phyloP scores from a whole-genome alignment of 257 asterid species.

The Perilla frutescens region DNA sequence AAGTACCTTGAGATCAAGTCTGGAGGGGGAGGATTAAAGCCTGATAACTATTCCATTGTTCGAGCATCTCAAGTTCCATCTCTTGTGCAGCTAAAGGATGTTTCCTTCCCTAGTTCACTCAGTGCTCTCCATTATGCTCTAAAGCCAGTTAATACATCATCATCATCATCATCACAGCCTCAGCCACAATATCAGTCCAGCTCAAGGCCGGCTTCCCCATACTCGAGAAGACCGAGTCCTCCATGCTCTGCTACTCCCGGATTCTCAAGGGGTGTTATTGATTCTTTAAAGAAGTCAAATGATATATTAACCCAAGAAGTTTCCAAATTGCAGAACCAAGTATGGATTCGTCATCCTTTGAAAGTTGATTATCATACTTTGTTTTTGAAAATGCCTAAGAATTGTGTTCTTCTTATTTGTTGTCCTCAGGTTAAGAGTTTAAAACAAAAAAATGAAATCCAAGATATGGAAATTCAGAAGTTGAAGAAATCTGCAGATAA shows the following conservation, averaged over 20 bases:
- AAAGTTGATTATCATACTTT: constrained; percentile 14
- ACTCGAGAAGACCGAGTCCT: constrained; percentile 90
- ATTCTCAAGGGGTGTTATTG: constrained; percentile 81
- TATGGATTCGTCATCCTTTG: constrained; percentile 34
- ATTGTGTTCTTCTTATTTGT: neutral
- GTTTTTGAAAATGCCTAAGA: neutral
- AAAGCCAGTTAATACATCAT: constrained; percentile 61
- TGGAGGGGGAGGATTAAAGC: constrained; percentile 45
- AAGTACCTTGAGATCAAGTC: constrained; percentile 86
- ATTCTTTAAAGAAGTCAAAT: constrained; percentile 78
- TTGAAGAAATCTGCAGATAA: constrained; percentile 57
- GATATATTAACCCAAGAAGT: constrained; percentile 79
- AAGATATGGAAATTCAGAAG: constrained; percentile 70
- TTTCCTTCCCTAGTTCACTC: constrained; percentile 91
- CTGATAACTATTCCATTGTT: constrained; percentile 59
- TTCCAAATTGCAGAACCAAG: constrained; percentile 71
- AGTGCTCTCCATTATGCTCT: constrained; percentile 86
- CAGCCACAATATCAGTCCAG: constrained; percentile 53
- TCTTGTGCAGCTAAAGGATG: constrained; percentile 79
- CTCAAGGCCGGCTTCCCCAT: constrained; percentile 87
- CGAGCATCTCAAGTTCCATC: constrained; percentile 96
- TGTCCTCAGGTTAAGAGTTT: constrained; percentile 57
- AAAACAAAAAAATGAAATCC: constrained; percentile 69
- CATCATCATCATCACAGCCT: constrained; percentile 47
- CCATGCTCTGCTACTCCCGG: constrained; percentile 77